A percentile compares a stretch with the other conserved stretches of the same genome.
These are phyloP conservation scores for Venturia nashicola DNA, from an alignment of 2,329 filamentous ascomycete species.

Conservation along the genomic window DNA sequence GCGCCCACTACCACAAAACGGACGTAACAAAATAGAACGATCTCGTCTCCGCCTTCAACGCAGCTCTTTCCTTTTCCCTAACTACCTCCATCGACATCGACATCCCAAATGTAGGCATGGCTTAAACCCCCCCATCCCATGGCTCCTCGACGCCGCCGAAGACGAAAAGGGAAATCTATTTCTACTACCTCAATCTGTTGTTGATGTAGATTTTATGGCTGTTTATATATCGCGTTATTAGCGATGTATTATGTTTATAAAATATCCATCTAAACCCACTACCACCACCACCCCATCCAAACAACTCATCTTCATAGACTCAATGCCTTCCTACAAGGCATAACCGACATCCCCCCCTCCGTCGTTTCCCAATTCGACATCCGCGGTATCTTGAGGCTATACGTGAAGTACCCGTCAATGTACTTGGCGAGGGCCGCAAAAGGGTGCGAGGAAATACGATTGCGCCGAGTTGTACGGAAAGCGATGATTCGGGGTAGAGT, in stretches of 20 bases:
- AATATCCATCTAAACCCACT: neutral
- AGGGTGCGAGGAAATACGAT: neutral
- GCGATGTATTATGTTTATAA: conserved; percentile 22
- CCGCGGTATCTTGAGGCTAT: conserved; percentile 17
- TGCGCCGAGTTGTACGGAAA: no score
- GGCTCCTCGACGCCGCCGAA: neutral
- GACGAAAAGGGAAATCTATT: conserved; percentile 10
- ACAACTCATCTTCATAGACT: conserved; percentile 16
- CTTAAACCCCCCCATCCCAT: neutral
- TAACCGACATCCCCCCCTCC: conserved; percentile 16
- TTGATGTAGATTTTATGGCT: conserved; percentile 14
- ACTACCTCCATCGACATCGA: conserved; percentile 20
- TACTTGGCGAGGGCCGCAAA: neutral
- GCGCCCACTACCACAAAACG: conserved; percentile 19
- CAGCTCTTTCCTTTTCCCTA: conserved; percentile 17
- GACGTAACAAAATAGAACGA: conserved; percentile 20
- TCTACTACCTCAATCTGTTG: conserved; percentile 15
- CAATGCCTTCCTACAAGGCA: conserved; percentile 18
- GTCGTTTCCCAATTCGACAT: conserved; percentile 19
- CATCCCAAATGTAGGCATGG: conserved; percentile 20
- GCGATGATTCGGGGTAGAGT: no score
- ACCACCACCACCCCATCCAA: neutral
- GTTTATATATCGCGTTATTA: conserved; percentile 14
- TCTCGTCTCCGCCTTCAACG: conserved; percentile 20
- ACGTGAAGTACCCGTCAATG: conserved; percentile 3